Base-by-base conservation (phyloP, 805 yeast genomes). In the fission yeast (Schizosaccharomyces pombe) region DNA sequence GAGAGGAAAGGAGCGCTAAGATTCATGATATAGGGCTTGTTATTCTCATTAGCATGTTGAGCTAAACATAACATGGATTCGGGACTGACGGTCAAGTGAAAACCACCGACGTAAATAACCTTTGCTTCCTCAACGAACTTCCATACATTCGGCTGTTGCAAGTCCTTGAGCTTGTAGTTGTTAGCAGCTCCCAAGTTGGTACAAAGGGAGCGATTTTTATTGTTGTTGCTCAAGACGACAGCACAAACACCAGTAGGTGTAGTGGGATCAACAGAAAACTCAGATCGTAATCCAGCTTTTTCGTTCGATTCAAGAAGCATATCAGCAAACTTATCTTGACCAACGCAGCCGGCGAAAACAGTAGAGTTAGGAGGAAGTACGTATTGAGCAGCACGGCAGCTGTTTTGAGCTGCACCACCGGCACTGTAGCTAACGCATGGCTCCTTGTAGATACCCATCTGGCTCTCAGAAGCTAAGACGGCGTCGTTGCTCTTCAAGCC, bases 361-460 rank as follows among this genome's bases (percentile, higher is more conserved):
- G 91, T 97, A 32, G 89, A 78, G 61, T 78, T 68, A 52, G 72
- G 68, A 57, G 96, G 95, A 54, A 91, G 75, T 56, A 85, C 69
- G 71, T 85, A 89, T 57, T 89, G 96, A 53, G 97, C 97, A 65
- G 95, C 99, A 71, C 99, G 80, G 56, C 97, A 96, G 59, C 97
- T 78, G 74, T 91, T 91, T 73, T 91, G 99, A 57, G 96, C 98
- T 63, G 99, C 99, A 67, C 99, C 99, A 62, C 99, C 99, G 58
- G 99, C 98, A 61, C 89, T 77, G 58, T 79, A 69, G 62, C 78
- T 76, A 58, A 85, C 78, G 57, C 74, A 70, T 60, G 84, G 75
- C 68, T 91, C 97, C 57, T 76, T 80, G 68, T 73, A 91, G 65
- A 91, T 83, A 55, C 89, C 83, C 78, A 79, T 70, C 71, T 85